Base-by-base conservation (phyloP, 2,329 filamentous ascomycete species). In the Beauveria medogensis region DNA sequence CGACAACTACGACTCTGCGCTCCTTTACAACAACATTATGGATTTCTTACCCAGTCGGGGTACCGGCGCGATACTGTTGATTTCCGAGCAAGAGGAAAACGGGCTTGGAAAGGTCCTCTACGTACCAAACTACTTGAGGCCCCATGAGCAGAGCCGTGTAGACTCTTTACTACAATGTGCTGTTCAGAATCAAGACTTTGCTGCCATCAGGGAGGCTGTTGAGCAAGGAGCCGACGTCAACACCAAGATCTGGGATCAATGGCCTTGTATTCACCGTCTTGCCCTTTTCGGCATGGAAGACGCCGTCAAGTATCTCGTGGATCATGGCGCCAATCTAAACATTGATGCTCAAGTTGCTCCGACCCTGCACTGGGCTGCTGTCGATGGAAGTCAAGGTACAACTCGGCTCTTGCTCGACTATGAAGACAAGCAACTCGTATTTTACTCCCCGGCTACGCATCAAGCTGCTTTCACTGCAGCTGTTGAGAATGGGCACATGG, bases 181-280 rank as follows among this genome's bases (percentile, higher is more conserved):
- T 2, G 51, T 60, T 3, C 58, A 60, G 18, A 60, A 50, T 12
- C 41, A 60, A 24, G 43, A 60, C 20, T 48, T 60, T 16, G 9
- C 30, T 6, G 58, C 58, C 5, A 60, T 60, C 24, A 48, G 41
- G 34, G 51, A 60, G 18, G 58, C 58, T 12, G 51, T 60, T 8
- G 58, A 55, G 44, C 58, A 60, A 24, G 58, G 58, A 2, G 58
- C 58, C 16, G 51, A 60, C 24, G 51, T 55, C 16, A 41, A 60
- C 30, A 50, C 58, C 7, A 60, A 60, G 16, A 50, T 60, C 5
- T 60, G 58, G 58, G 51, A 60, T 8, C 28, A 60, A 9, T 60
- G 58, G 58, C 58, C 58, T 2, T 60, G 58, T n/a, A 60, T 60
- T 0, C 58, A 60, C 18, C 58, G 58, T 3, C 58, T 60, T 12